Evolutionary conservation across 83 land plant species (phyloP).

Genomic region (Isoetes engelmannii): DNA sequence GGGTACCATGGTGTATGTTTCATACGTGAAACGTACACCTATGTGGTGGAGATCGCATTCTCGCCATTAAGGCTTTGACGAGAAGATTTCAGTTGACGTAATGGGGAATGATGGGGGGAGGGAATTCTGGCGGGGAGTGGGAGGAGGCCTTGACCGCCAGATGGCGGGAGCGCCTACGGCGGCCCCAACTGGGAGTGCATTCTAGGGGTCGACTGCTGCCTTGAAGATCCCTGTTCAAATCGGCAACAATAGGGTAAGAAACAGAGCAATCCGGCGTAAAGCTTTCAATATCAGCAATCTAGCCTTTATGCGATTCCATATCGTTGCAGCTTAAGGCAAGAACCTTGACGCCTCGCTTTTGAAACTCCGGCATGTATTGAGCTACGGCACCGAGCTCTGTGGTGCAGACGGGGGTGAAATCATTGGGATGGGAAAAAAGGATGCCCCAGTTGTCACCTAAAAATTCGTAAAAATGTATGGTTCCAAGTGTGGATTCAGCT

Average conservation of each 20-base stretch:
- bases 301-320: neutral
- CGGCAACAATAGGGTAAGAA: conserved; percentile 6
- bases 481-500: conserved; percentile 9
- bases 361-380: neutral
- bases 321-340: conserved; percentile 16
- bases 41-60: no score
- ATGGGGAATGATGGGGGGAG: no score
- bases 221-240: conserved; percentile 1
- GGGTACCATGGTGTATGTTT: no score
- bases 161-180: no score
- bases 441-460: conserved; percentile 1
- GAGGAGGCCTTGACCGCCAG: no score
- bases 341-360: conserved; percentile 10
- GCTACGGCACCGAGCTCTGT: conserved; percentile 11
- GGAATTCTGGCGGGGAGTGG: no score
- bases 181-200: no score
- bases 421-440: conserved; percentile 12
- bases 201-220: no score
- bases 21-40: no score
- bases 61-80: no score
- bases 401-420: conserved; percentile 18
- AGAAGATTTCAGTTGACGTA: no score
- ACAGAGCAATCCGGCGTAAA: neutral
- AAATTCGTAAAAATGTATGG: conserved; percentile 2
- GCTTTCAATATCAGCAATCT: neutral